Evolutionary conservation across 1,284 basidiomycete genomes (phyloP).

Genomic region (Wallemia ichthyophaga): DNA sequence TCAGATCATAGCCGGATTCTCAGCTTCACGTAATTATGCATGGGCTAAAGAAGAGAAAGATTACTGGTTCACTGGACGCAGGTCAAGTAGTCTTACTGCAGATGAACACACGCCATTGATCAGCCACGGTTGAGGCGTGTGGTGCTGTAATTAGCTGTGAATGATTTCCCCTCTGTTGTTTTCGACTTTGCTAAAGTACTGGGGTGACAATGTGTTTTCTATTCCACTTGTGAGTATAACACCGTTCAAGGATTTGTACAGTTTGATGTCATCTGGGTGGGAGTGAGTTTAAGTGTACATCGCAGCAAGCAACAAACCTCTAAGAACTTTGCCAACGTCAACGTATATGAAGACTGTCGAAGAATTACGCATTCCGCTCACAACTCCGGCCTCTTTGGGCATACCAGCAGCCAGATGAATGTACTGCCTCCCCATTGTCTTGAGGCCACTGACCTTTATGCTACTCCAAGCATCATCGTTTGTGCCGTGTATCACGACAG

Average conservation of each 20-base stretch:
- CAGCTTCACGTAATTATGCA: background rate
- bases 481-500: slow-evolving; percentile 51
- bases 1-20: background rate
- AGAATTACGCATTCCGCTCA: slow-evolving; percentile 46
- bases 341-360: slow-evolving; percentile 45
- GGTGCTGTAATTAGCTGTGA: background rate
- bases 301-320: too few species aligned
- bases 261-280: slow-evolving; percentile 29
- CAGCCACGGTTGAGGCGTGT: too few species aligned
- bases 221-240: slow-evolving; percentile 50
- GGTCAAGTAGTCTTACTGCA: too few species aligned
- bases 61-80: background rate
- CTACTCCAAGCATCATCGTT: slow-evolving; percentile 34
- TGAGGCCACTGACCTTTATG: slow-evolving; percentile 31
- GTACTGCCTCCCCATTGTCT: slow-evolving; percentile 59
- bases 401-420: slow-evolving; percentile 48
- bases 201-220: slow-evolving; percentile 24
- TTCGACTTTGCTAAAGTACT: slow-evolving; percentile 34
- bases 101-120: too few species aligned
- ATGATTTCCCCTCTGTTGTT: slow-evolving; percentile 3
- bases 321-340: slow-evolving; percentile 36
- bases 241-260: slow-evolving; percentile 47
- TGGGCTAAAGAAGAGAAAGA: background rate
- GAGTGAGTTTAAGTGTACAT: too few species aligned
- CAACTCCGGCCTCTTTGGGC: slow-evolving; percentile 26